Conservation (phyloP, 176 grass and related monocot species). For the Rhipidocladum racemiflorum region DNA sequence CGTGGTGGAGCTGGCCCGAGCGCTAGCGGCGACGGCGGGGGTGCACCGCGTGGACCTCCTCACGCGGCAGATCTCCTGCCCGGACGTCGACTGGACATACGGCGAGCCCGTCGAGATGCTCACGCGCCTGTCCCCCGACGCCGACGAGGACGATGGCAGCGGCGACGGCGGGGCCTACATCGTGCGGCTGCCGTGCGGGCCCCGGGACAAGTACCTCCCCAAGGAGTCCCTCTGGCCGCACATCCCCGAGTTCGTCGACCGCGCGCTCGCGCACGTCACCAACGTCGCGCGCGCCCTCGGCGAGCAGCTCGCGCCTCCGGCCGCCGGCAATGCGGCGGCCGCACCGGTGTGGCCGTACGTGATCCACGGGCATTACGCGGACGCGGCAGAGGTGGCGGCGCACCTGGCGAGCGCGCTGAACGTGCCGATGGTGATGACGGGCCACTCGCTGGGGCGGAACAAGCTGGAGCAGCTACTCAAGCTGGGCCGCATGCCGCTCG, state of each 20-base stretch:
- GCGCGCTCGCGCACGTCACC: slow-evolving; percentile 78
- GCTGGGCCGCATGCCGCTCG: slow-evolving; percentile 45
- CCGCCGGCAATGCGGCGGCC: background rate
- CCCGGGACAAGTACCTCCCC: slow-evolving; percentile 68
- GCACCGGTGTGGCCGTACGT: slow-evolving; percentile 72
- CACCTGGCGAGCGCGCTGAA: slow-evolving; percentile 59
- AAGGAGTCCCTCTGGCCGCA: slow-evolving; percentile 93
- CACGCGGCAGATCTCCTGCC: slow-evolving; percentile 74
- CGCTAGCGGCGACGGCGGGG: slow-evolving; percentile 74
- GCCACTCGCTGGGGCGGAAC: slow-evolving; percentile 90
- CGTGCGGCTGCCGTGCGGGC: slow-evolving; percentile 81
- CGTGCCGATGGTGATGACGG: slow-evolving; percentile 94
- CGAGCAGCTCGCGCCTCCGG: slow-evolving; percentile 34
- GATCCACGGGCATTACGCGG: slow-evolving; percentile 90
- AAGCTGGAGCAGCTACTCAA: slow-evolving; percentile 93
- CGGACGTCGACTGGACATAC: slow-evolving; percentile 90
- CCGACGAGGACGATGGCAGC: background rate
- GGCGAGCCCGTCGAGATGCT: slow-evolving; percentile 93
- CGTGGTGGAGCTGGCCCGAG: slow-evolving; percentile 85
- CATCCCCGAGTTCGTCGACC: slow-evolving; percentile 93
- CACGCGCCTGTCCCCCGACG: background rate
- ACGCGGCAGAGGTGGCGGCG: slow-evolving; percentile 80
- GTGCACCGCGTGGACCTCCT: slow-evolving; percentile 80
- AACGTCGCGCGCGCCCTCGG: slow-evolving; percentile 71
- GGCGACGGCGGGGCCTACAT: slow-evolving; percentile 66